These are phyloP conservation scores for Penicillium glabrum DNA, from an alignment of 2,329 filamentous ascomycete genomes.

Conservation along the genomic window DNA sequence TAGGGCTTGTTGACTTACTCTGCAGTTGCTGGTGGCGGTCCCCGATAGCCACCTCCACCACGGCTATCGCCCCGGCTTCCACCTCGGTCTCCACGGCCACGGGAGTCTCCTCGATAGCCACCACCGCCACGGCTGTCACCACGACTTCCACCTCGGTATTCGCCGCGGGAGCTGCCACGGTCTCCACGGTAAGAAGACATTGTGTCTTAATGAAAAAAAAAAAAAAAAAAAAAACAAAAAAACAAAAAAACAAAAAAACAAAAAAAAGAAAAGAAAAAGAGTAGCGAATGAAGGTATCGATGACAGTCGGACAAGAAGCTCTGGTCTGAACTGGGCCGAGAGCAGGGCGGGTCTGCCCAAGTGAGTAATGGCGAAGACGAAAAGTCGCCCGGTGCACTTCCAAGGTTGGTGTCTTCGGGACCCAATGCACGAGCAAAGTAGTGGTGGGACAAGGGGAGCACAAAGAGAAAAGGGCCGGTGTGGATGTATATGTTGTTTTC, in stretches of 20 bases:
- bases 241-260: not conserved
- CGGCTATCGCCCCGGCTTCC: not conserved
- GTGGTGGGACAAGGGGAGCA: not conserved
- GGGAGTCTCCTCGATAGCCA: not conserved
- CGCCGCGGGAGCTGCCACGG: not conserved
- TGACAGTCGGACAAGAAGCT: not conserved
- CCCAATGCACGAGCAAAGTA: not conserved
- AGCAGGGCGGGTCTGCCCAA: not conserved
- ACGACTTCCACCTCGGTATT: not conserved
- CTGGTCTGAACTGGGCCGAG: not conserved
- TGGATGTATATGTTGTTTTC: not conserved
- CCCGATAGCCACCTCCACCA: not conserved
- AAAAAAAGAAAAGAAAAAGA: not conserved
- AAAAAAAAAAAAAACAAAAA: not conserved
- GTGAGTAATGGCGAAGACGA: not conserved
- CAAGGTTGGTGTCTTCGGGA: not conserved
- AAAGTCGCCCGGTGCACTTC: not conserved
- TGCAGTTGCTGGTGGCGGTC: not conserved
- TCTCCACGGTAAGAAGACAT: not conserved
- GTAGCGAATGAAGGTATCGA: not conserved
- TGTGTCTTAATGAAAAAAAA: not conserved
- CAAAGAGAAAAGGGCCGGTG: not conserved
- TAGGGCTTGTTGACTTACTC: not conserved
- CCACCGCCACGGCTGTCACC: slow-evolving; percentile 2
- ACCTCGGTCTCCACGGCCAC: not conserved